phyloP scores from a whole-genome alignment of 768 basidiomycete species.

The Psilocybe tampanensis region DNA sequence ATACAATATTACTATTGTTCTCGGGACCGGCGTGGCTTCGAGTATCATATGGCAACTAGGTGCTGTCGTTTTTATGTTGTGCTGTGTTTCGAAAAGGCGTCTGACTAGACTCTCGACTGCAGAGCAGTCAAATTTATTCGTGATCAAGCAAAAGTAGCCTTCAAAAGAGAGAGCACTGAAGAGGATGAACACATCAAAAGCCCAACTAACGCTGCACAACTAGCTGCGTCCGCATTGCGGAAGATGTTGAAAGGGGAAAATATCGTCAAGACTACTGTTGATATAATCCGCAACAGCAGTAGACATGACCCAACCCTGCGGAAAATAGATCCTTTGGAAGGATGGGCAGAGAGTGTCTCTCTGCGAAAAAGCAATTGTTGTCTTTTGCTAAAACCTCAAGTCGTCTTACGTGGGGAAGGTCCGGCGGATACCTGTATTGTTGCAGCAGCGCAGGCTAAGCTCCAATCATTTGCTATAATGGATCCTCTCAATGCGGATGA shows the following conservation, averaged over 20 bases:
- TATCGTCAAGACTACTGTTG: slow-evolving; percentile 47
- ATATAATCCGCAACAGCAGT: slow-evolving; percentile 31
- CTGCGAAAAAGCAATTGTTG: slow-evolving; percentile 76
- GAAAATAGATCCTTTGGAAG: slow-evolving; percentile 60
- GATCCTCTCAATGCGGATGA: slow-evolving; percentile 80
- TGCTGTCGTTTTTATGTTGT: slow-evolving; percentile 41
- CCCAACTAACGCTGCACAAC: slow-evolving; percentile 54
- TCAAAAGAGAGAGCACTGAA: slow-evolving; percentile 27
- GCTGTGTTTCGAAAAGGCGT: background rate
- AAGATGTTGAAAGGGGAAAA: slow-evolving; percentile 62
- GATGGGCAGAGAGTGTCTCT: slow-evolving; percentile 74
- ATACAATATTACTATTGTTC: slow-evolving; percentile 89
- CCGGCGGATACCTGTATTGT: slow-evolving; percentile 63
- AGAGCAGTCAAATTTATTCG: slow-evolving; percentile 88
- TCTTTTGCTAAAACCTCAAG: slow-evolving; percentile 89
- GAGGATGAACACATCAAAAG: slow-evolving; percentile 28
- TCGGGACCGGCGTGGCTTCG: slow-evolving; percentile 71
- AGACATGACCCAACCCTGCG: slow-evolving; percentile 30
- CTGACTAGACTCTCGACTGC: background rate
- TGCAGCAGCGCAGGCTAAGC: slow-evolving; percentile 78
- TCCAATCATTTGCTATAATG: slow-evolving; percentile 80
- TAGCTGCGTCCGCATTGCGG: slow-evolving; percentile 67
- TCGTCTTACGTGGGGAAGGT: slow-evolving; percentile 70
- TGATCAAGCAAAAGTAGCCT: slow-evolving; percentile 68
- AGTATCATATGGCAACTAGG: slow-evolving; percentile 89